Conservation (phyloP, 352 stramenopile genomes). For the Peronosclerospora sorghi region DNA sequence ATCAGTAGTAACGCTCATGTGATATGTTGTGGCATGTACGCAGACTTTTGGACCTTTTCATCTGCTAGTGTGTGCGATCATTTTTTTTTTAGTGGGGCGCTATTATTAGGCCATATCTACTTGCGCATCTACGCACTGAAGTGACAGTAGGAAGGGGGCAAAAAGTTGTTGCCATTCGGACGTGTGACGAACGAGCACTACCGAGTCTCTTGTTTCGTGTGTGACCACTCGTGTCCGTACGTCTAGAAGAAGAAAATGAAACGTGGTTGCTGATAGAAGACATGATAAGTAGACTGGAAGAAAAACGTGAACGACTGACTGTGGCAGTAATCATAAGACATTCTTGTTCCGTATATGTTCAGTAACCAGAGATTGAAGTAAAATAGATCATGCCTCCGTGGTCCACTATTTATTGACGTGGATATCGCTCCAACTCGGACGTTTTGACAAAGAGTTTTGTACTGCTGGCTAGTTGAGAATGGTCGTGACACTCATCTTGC, state of each 20-base stretch:
- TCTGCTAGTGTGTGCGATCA: conserved; percentile 74
- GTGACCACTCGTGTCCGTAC: conserved; percentile 6
- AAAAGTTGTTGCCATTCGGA: conserved; percentile 12
- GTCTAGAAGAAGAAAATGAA: conserved; percentile 9
- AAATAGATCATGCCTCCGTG: too few species aligned
- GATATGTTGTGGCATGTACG: not conserved
- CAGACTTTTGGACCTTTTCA: conserved; percentile 76
- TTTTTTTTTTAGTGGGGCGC: conserved; percentile 84
- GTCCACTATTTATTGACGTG: too few species aligned
- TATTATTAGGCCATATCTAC: conserved; percentile 48
- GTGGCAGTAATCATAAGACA: conserved; percentile 6
- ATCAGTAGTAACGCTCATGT: not conserved
- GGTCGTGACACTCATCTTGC: conserved; percentile 83
- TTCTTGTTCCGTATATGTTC: not conserved
- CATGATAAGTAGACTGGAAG: conserved; percentile 9
- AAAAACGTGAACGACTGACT: conserved; percentile 11
- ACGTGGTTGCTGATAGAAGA: conserved; percentile 13
- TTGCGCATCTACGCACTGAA: conserved; percentile 6
- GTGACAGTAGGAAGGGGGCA: conserved; percentile 4
- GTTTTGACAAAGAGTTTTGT: too few species aligned
- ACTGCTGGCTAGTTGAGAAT: conserved; percentile 63
- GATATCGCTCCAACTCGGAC: too few species aligned
- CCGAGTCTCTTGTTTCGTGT: conserved; percentile 14
- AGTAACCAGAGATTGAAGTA: too few species aligned
- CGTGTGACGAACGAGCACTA: conserved; percentile 13